Conservation (phyloP, 1,284 basidiomycete species). For the Vanrija humicola region DNA sequence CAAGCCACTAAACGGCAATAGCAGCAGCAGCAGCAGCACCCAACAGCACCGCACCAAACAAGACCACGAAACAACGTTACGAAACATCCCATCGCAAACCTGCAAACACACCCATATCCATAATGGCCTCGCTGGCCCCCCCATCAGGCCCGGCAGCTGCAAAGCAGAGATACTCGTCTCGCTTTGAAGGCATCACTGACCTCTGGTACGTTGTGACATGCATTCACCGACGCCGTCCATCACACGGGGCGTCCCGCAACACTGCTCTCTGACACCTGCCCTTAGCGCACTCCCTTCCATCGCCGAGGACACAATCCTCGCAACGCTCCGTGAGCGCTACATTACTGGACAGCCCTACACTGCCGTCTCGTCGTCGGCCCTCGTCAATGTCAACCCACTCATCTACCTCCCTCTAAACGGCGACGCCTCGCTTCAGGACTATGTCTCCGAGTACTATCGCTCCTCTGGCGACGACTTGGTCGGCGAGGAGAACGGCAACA, state of each 20-base stretch:
- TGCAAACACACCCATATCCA: background rate
- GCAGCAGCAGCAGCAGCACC: background rate
- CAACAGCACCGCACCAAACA: background rate
- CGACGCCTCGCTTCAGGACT: slow-evolving; percentile 75
- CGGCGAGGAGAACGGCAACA: slow-evolving; percentile 15
- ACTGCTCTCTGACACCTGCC: background rate
- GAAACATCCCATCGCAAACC: background rate
- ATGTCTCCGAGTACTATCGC: slow-evolving; percentile 66
- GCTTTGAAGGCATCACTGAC: slow-evolving; percentile 38
- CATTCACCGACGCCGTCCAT: background rate
- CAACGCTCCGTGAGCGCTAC: slow-evolving; percentile 79
- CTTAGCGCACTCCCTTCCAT: slow-evolving; percentile 36
- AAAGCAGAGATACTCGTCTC: slow-evolving; percentile 20
- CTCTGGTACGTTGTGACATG: slow-evolving; percentile 25
- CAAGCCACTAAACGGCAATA: too few species aligned
- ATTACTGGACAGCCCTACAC: slow-evolving; percentile 80
- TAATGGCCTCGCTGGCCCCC: slow-evolving; percentile 11
- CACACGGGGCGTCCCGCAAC: background rate
- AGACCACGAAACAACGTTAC: too few species aligned
- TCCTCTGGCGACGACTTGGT: slow-evolving; percentile 53
- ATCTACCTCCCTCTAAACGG: slow-evolving; percentile 75
- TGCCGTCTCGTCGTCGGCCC: slow-evolving; percentile 61
- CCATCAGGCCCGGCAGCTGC: slow-evolving; percentile 3
- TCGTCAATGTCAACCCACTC: slow-evolving; percentile 84
- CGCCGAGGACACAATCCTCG: slow-evolving; percentile 49